Percentiles rank a stretch among this genome's conserved stretches.
Conservation (phyloP, 2,329 filamentous ascomycete genomes). For the Colletotrichum simmondsii region DNA sequence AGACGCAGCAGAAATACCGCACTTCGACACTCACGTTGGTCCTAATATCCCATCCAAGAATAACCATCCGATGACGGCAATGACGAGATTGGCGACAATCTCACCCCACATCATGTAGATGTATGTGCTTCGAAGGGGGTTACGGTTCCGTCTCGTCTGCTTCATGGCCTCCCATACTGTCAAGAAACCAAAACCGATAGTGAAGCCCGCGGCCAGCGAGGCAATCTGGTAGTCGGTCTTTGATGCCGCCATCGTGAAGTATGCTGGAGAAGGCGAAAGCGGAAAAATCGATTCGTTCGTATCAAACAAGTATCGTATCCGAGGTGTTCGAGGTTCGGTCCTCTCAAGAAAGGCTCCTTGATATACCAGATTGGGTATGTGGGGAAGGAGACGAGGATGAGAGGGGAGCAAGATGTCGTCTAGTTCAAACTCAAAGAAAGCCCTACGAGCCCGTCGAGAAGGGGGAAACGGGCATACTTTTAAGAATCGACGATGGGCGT, state of each 20-base stretch:
- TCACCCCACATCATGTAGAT: conserved; percentile 60
- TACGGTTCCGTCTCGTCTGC: conserved; percentile 51
- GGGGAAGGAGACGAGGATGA: not conserved
- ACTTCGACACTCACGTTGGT: conserved; percentile 39
- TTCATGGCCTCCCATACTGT: conserved; percentile 53
- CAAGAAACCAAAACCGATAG: conserved; percentile 54
- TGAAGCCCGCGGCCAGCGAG: conserved; percentile 45
- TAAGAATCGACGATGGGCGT: not conserved
- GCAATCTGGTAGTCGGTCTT: conserved; percentile 42
- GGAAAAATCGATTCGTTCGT: not conserved
- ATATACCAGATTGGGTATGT: not conserved
- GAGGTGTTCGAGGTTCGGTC: not conserved
- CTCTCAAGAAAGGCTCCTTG: not conserved
- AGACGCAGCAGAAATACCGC: no score
- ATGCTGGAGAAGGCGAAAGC: no score
- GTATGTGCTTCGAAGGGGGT: conserved; percentile 48
- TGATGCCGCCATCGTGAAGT: conserved; percentile 29
- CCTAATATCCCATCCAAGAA: conserved; percentile 48
- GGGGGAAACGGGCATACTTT: not conserved
- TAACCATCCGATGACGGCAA: conserved; percentile 52
- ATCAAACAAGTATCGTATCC: not conserved
- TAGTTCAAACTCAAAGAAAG: not conserved
- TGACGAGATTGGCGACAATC: conserved; percentile 49
- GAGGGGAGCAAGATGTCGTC: not conserved
- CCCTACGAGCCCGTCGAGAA: not conserved